Conservation (phyloP, 1,139 yeast species). For the Debaryomyces psychrophilus region DNA sequence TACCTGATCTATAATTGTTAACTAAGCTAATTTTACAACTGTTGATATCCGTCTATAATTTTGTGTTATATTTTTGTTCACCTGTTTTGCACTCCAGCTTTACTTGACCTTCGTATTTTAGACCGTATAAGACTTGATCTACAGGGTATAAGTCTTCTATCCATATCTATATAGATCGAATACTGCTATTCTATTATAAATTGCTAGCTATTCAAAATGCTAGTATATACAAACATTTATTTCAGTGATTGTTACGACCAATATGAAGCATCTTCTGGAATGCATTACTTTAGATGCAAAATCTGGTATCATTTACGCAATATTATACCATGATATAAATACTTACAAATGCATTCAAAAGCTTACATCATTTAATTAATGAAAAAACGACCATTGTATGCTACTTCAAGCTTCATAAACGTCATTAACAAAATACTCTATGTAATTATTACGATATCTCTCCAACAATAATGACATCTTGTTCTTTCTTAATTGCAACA, state of each 20-base stretch:
- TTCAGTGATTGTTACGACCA: too few relatives aligned
- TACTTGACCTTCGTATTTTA: background rate
- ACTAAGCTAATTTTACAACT: background rate
- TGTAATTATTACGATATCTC: conserved; percentile 3
- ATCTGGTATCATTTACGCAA: too few relatives aligned
- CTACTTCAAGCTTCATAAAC: background rate
- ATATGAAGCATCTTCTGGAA: too few relatives aligned
- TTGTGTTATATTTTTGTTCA: conserved; percentile 3
- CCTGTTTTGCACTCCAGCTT: background rate
- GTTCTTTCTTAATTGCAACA: conserved; percentile 12
- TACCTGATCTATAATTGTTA: background rate
- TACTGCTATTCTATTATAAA: too few relatives aligned
- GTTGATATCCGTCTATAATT: background rate
- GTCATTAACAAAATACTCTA: conserved; percentile 8
- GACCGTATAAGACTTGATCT: background rate
- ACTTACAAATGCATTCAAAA: too few relatives aligned
- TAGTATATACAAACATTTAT: too few relatives aligned
- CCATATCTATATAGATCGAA: background rate
- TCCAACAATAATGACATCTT: conserved; percentile 1
- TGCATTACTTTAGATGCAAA: too few relatives aligned
- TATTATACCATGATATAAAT: too few relatives aligned
- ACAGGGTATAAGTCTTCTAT: background rate
- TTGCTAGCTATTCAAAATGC: too few relatives aligned
- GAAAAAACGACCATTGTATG: background rate
- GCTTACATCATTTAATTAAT: too few relatives aligned